These are phyloP conservation scores for Fusarium sp. DNA, from an alignment of 2,329 filamentous ascomycete genomes.

Conservation along the genomic window DNA sequence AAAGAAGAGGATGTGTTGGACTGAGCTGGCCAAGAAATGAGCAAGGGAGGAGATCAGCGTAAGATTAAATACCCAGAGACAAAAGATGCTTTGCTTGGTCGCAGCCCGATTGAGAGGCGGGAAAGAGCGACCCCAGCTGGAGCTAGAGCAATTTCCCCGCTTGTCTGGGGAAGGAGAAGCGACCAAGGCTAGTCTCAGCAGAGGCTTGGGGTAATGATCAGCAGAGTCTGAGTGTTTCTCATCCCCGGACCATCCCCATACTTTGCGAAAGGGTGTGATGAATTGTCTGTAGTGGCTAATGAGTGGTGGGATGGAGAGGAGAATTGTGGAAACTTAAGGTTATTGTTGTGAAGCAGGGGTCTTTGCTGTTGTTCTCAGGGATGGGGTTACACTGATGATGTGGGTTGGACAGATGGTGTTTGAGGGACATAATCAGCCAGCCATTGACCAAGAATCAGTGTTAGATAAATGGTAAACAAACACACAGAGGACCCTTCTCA, in stretches of 20 bases:
- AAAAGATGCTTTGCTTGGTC: neutral
- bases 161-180: constrained; percentile 2
- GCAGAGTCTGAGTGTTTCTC: neutral
- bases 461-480: no score
- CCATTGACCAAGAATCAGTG: neutral
- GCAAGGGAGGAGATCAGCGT: constrained; percentile 3
- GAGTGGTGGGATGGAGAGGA: neutral
- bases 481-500: no score
- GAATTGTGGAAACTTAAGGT: constrained; percentile 24
- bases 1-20: neutral
- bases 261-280: neutral
- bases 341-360: constrained; percentile 11
- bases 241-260: constrained; percentile 21
- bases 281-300: neutral
- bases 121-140: neutral
- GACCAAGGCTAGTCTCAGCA: neutral
- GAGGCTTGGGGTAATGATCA: constrained; percentile 22
- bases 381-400: constrained; percentile 18
- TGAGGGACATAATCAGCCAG: neutral
- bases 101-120: neutral
- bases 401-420: neutral
- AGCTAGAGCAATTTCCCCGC: neutral
- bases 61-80: constrained; percentile 21
- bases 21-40: neutral
- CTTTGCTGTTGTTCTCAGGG: neutral